Conservation (phyloP, 305 asterid genomes). For the Rubia peregrina region DNA sequence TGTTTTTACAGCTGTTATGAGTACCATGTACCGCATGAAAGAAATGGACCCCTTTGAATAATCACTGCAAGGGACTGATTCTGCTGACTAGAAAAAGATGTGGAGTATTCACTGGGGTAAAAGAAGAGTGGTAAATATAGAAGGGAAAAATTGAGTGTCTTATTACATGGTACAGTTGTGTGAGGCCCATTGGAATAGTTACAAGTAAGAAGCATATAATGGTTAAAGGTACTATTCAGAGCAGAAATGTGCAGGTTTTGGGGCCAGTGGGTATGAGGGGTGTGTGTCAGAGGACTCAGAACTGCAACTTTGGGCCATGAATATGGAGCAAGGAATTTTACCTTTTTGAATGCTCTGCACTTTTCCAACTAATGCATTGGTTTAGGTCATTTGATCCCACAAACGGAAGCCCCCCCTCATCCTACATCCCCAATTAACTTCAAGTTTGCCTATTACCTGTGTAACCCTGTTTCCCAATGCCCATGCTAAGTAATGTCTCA, state of each 20-base stretch:
- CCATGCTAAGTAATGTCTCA: not conserved
- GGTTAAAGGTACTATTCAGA: conserved; percentile 17
- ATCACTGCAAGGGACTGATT: conserved; percentile 1
- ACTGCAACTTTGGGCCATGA: conserved; percentile 6
- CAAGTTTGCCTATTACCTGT: not conserved
- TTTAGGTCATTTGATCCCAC: not conserved
- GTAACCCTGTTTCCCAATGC: not conserved
- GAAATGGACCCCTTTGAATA: conserved; percentile 1
- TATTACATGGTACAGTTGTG: not conserved
- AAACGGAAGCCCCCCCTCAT: not conserved
- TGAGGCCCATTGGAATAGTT: not conserved
- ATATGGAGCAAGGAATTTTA: conserved; percentile 12
- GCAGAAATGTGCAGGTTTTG: not conserved
- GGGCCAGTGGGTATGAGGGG: conserved; percentile 19
- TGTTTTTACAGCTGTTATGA: conserved; percentile 2
- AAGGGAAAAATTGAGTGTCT: not conserved
- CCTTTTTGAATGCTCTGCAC: conserved; percentile 14
- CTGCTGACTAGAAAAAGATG: not conserved
- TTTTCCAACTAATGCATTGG: conserved; percentile 1
- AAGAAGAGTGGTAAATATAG: not conserved
- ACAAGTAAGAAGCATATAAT: conserved; percentile 3
- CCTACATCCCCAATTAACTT: not conserved
- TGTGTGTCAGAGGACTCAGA: conserved; percentile 13
- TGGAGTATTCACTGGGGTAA: not conserved
- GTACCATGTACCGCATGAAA: not conserved